These are phyloP conservation scores for Fraxinus ornus DNA, from an alignment of 305 asterid species.

Conservation along the genomic window DNA sequence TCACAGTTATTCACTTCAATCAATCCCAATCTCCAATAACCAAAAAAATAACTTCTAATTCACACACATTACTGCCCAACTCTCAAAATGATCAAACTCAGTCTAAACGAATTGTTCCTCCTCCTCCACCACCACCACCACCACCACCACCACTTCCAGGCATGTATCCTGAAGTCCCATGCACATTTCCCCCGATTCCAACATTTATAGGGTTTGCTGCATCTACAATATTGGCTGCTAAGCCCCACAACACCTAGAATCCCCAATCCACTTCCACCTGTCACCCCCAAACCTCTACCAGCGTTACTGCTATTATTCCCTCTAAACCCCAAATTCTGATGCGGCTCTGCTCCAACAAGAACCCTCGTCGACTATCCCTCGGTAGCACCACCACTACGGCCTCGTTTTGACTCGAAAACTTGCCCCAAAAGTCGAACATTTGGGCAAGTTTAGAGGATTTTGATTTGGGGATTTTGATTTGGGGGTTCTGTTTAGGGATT, in stretches of 20 bases:
- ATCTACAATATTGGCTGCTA: conserved; percentile 30
- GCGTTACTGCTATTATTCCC: conserved; percentile 22
- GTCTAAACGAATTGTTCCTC: too few relatives aligned
- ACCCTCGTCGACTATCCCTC: conserved; percentile 38
- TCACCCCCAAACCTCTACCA: conserved; percentile 43
- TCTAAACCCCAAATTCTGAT: conserved; percentile 44
- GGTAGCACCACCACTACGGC: conserved; percentile 24
- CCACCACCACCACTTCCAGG: conserved; percentile 34
- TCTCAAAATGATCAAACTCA: too few relatives aligned
- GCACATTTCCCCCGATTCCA: conserved; percentile 38
- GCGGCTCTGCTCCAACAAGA: conserved; percentile 41
- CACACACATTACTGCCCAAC: too few relatives aligned
- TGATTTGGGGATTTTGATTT: too few relatives aligned
- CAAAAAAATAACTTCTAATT: too few relatives aligned
- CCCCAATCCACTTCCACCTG: conserved; percentile 30
- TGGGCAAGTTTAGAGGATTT: too few relatives aligned
- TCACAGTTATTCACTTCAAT: too few relatives aligned
- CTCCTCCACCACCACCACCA: conserved; percentile 27
- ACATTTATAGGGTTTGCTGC: conserved; percentile 21
- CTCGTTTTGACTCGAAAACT: conserved; percentile 7
- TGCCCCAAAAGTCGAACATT: too few relatives aligned
- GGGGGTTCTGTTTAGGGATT: too few relatives aligned
- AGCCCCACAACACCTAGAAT: conserved; percentile 35
- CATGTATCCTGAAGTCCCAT: conserved; percentile 39
- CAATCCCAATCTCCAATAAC: too few relatives aligned